A percentile compares a stretch with the other conserved stretches of the same genome.
Evolutionary conservation across 1,284 basidiomycete genomes (phyloP).

Genomic region (Boletus semigastroideus): DNA sequence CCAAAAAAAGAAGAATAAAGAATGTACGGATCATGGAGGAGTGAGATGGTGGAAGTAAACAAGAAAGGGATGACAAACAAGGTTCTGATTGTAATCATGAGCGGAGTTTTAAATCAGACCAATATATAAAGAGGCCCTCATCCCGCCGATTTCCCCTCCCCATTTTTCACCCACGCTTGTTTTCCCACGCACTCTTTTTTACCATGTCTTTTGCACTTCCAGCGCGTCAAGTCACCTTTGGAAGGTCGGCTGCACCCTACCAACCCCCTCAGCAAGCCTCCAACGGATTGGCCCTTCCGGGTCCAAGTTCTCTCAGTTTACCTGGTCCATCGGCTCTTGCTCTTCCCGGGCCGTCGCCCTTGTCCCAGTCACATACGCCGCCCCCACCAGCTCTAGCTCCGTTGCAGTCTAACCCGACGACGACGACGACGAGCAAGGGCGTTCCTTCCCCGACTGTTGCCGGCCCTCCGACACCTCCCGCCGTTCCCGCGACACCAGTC

Average conservation of each 20-base stretch:
- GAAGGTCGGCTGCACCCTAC: conserved; percentile 52
- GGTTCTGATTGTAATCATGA: conserved; percentile 20
- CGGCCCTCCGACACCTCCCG: conserved; percentile 53
- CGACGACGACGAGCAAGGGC: conserved; percentile 28
- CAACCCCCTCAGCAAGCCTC: conserved; percentile 46
- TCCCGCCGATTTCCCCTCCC: conserved; percentile 7
- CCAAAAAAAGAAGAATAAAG: background rate
- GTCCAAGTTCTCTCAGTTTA: conserved; percentile 48
- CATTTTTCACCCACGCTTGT: conserved; percentile 26
- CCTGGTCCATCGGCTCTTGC: conserved; percentile 42
- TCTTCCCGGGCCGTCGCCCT: conserved; percentile 40
- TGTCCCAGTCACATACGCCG: conserved; percentile 39
- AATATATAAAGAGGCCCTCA: conserved; percentile 30
- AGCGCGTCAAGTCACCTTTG: conserved; percentile 75
- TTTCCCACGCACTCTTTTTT: conserved; percentile 32
- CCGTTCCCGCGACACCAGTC: conserved; percentile 57
- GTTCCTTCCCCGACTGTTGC: conserved; percentile 37
- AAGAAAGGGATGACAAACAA: conserved; percentile 14
- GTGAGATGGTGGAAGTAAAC: conserved; percentile 27
- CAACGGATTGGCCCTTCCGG: conserved; percentile 50
- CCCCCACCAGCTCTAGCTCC: conserved; percentile 30
- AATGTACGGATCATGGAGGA: conserved; percentile 12
- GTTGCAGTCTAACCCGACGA: conserved; percentile 22
- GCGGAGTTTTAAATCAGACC: conserved; percentile 31
- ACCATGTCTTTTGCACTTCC: conserved; percentile 73